A percentile compares a stretch with the other conserved stretches of the same genome.
phyloP scores from a whole-genome alignment of 345 rosid genomes.

The Brassica rapa region DNA sequence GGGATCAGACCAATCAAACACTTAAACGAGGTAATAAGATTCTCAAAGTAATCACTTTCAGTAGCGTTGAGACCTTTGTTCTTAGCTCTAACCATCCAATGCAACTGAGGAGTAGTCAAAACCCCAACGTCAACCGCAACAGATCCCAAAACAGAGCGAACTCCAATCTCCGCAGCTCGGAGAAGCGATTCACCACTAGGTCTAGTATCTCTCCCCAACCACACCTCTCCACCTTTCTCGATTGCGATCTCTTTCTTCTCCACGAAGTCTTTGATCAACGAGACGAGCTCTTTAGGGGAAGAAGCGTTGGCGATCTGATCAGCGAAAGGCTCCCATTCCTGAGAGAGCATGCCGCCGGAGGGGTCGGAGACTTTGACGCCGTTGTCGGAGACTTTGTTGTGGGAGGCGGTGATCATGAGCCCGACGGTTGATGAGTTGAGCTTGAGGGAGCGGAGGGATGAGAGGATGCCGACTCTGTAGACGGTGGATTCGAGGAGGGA shows the following conservation, averaged over 20 bases:
- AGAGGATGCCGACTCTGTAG: slow-evolving; percentile 74
- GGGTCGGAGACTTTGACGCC: slow-evolving; percentile 91
- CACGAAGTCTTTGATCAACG: slow-evolving; percentile 59
- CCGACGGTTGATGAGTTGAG: slow-evolving; percentile 65
- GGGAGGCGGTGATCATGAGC: slow-evolving; percentile 95
- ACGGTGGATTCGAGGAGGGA: slow-evolving; percentile 71
- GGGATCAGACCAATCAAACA: slow-evolving; percentile 73
- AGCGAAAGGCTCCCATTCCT: slow-evolving; percentile 93
- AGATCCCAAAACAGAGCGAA: slow-evolving; percentile 66
- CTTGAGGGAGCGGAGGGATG: slow-evolving; percentile 80
- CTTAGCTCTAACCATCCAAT: slow-evolving; percentile 93
- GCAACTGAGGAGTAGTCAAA: slow-evolving; percentile 90
- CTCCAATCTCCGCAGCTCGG: slow-evolving; percentile 78
- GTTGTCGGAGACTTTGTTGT: slow-evolving; percentile 74
- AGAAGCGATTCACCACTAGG: slow-evolving; percentile 92
- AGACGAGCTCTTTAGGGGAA: slow-evolving; percentile 52
- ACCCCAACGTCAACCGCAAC: slow-evolving; percentile 65
- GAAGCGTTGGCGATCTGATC: slow-evolving; percentile 75
- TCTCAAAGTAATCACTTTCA: slow-evolving; percentile 78
- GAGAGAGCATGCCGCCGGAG: slow-evolving; percentile 85
- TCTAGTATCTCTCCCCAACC: slow-evolving; percentile 89
- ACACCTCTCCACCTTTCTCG: slow-evolving; percentile 51
- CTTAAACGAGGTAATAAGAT: slow-evolving; percentile 66
- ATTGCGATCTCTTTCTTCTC: slow-evolving; percentile 60
- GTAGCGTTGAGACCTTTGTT: slow-evolving; percentile 68